Conservation (phyloP, 768 basidiomycete genomes). For the Mycena pura region DNA sequence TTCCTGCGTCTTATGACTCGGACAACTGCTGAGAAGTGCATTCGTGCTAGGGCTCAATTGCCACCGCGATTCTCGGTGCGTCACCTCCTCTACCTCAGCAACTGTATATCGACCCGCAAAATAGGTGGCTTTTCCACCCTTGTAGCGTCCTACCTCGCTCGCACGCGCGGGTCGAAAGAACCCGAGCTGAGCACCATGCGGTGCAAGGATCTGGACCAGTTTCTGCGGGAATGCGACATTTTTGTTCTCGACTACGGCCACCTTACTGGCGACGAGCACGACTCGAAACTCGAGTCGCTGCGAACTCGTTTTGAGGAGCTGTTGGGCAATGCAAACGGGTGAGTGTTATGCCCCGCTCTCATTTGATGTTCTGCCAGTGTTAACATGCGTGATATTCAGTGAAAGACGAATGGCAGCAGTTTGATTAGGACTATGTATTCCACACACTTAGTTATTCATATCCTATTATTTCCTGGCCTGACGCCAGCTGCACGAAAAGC, state of each 20-base stretch:
- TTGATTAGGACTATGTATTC: no score
- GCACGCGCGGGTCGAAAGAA: constrained; percentile 71
- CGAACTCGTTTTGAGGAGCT: constrained; percentile 55
- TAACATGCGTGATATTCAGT: no score
- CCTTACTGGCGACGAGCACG: constrained; percentile 40
- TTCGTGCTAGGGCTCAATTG: constrained; percentile 40
- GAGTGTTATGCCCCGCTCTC: neutral
- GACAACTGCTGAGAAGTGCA: neutral
- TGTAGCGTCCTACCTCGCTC: constrained; percentile 75
- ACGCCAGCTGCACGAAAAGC: no score
- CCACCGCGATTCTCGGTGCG: constrained; percentile 19
- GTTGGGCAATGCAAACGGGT: constrained; percentile 43
- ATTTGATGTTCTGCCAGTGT: no score
- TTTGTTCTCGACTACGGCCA: constrained; percentile 67
- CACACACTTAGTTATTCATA: no score
- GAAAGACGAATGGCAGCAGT: no score
- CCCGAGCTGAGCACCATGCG: constrained; percentile 67
- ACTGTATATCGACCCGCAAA: neutral
- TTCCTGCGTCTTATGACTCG: neutral
- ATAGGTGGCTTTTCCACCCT: constrained; percentile 73
- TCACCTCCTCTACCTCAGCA: neutral
- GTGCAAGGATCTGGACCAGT: constrained; percentile 68
- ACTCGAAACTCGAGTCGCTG: constrained; percentile 43
- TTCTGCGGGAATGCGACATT: constrained; percentile 64
- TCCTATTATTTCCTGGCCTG: no score